phyloP scores from a whole-genome alignment of 2,329 filamentous ascomycete genomes.

The Beauveria sp. region DNA sequence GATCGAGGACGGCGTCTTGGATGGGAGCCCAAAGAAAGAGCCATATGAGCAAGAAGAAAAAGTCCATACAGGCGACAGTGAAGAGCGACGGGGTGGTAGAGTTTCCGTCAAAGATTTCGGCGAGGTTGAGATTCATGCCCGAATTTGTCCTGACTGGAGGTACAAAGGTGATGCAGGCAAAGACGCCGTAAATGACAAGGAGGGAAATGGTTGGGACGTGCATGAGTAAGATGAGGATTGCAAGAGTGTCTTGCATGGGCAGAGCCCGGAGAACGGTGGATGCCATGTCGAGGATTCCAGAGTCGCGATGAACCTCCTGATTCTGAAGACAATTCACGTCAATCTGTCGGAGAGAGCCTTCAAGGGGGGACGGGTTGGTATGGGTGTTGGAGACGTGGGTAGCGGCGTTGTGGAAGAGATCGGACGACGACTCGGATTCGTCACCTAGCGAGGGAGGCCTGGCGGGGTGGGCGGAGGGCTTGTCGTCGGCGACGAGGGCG shows the following conservation, averaged over 20 bases:
- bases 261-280: conserved; percentile 84
- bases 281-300: conserved; percentile 67
- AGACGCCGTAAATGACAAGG: conserved; percentile 84
- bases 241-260: conserved; percentile 88
- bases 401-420: conserved; percentile 26
- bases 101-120: conserved; percentile 85
- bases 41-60: conserved; percentile 77
- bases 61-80: conserved; percentile 77
- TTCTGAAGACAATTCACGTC: conserved; percentile 65
- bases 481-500: background rate
- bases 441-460: conserved; percentile 5
- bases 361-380: conserved; percentile 26
- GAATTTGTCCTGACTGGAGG: conserved; percentile 73
- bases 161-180: conserved; percentile 88
- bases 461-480: background rate
- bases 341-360: conserved; percentile 55
- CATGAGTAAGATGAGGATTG: conserved; percentile 91
- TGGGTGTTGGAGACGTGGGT: conserved; percentile 20
- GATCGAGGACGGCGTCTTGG: conserved; percentile 80
- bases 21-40: conserved; percentile 80
- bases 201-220: conserved; percentile 84
- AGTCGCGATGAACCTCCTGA: conserved; percentile 59
- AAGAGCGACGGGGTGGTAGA: conserved; percentile 79
- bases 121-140: conserved; percentile 72
- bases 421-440: conserved; percentile 24